Evolutionary conservation across 2,329 filamentous ascomycete genomes (phyloP), one percentile per base, ranked within the genome.

Genomic region (Pseudogymnoascus sp.): DNA sequence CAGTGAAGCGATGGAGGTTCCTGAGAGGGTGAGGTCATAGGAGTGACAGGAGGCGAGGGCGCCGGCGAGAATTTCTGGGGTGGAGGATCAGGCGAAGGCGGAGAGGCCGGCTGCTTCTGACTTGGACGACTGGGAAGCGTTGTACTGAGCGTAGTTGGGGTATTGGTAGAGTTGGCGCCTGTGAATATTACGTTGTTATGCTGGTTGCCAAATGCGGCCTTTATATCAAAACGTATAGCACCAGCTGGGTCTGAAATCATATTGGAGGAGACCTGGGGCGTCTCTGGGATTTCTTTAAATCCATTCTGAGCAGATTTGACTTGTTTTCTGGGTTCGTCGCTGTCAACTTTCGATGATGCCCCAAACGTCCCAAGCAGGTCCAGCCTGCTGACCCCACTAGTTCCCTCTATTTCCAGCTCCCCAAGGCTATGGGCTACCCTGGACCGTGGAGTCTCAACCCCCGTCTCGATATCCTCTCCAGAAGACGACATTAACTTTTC

Each of bases 1-100:
- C 86, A 88, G 1, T 86, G 88, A 61, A 88, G 76, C 2, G 84
- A 80, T 5, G 84, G 84, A 37, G 84, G 79, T 25, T 72, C 70
- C 1, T 66, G 64, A n/a, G 12, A 7, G 18, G 9, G 28, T 21
- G 49, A 34, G n/a, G 3, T 7, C 28, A 7, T 16, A 12, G 49
- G 49, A 56, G 28, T 56, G 49, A 56, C 16, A 5, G 28, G 49
- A 34, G 49, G 49, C 9, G 49, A 56, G 49, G 49, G 49, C 28
- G 49, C 49, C 2, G 49, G 28, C 5, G 49, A 56, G 16, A 34
- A 56, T 34, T n/a, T 9, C 66, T n/a, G 31, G 2, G 9, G 36
- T 25, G 37, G 69, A 63, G 7, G 69, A 71, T 66, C 70, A 69
- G 1, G 71, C 21, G 66, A 56, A 18, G 49, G 49, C 5, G 49